phyloP scores from a whole-genome alignment of 2,329 filamentous ascomycete species.

The Xylariomycetidae sp. region DNA sequence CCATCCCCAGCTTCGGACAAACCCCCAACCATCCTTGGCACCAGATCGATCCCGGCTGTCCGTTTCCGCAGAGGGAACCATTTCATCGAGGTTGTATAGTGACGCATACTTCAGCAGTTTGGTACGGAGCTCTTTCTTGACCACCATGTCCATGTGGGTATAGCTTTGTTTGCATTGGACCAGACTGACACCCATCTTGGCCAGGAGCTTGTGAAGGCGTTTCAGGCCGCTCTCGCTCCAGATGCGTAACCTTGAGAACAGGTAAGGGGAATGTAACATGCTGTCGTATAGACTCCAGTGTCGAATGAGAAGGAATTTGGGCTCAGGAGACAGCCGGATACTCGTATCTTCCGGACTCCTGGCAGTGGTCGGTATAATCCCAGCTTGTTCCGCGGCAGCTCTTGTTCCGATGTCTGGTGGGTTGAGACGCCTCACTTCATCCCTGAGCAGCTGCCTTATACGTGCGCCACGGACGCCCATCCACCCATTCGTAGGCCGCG shows the following conservation, averaged over 20 bases:
- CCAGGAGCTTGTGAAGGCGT: conserved; percentile 84
- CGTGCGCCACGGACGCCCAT: conserved; percentile 75
- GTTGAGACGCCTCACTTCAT: conserved; percentile 91
- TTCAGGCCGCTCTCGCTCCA: conserved; percentile 90
- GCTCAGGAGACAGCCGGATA: conserved; percentile 89
- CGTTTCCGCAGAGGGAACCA: conserved; percentile 74
- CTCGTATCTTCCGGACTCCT: conserved; percentile 84
- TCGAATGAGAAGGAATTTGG: conserved; percentile 82
- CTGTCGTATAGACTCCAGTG: conserved; percentile 98
- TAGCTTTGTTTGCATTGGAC: conserved; percentile 94
- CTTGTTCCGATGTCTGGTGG: conserved; percentile 58
- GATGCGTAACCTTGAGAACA: conserved; percentile 85
- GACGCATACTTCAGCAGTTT: conserved; percentile 88
- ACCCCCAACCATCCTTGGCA: conserved; percentile 90
- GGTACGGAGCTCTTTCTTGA: conserved; percentile 80
- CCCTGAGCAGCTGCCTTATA: conserved; percentile 78
- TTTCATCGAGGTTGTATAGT: conserved; percentile 86
- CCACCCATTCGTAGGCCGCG: conserved; percentile 62
- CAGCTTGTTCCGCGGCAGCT: conserved; percentile 63
- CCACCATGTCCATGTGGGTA: conserved; percentile 96
- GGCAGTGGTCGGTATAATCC: conserved; percentile 85
- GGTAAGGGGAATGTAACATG: conserved; percentile 94
- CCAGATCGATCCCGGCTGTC: conserved; percentile 63
- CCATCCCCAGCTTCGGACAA: conserved; percentile 97
- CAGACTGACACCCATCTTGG: conserved; percentile 95